Evolutionary conservation across 108 stramenopile species (phyloP).

Genomic region (Skeletonema potamos): DNA sequence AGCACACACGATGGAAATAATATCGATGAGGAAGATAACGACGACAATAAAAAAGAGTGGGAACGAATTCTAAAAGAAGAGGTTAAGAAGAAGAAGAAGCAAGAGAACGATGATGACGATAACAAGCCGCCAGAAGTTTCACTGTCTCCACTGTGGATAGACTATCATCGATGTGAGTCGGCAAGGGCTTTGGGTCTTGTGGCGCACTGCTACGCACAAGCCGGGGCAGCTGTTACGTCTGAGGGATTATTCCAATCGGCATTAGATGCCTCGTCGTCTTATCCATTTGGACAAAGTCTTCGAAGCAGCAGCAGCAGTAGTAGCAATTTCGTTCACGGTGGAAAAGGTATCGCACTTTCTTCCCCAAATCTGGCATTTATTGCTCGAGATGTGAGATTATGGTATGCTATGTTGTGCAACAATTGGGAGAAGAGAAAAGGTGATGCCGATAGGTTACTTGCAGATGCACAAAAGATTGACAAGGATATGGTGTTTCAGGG

Average conservation of each 20-base stretch:
- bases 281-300: constrained; percentile 39
- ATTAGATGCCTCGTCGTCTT: constrained; percentile 46
- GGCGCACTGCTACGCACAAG: constrained; percentile 69
- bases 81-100: constrained; percentile 10
- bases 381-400: constrained; percentile 54
- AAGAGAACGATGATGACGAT: not conserved
- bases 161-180: constrained; percentile 40
- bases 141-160: constrained; percentile 26
- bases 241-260: constrained; percentile 86
- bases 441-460: constrained; percentile 59
- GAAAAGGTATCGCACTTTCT: constrained; percentile 44
- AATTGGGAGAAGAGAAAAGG: constrained; percentile 76
- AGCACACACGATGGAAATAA: constrained; percentile 3
- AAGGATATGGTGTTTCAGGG: constrained; percentile 40
- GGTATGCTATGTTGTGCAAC: constrained; percentile 62
- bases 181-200: constrained; percentile 59
- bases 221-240: constrained; percentile 77
- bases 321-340: not conserved
- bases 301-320: not conserved
- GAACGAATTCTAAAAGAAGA: constrained; percentile 26
- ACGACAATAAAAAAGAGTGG: constrained; percentile 16
- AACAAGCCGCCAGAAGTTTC: constrained; percentile 11
- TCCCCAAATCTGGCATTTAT: constrained; percentile 45
- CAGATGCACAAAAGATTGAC: constrained; percentile 51
- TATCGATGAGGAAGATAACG: constrained; percentile 2